Percentiles rank a stretch among this genome's conserved stretches.
Evolutionary conservation across 2,329 filamentous ascomycete species (phyloP).

Genomic region (Aspergillus sp.): DNA sequence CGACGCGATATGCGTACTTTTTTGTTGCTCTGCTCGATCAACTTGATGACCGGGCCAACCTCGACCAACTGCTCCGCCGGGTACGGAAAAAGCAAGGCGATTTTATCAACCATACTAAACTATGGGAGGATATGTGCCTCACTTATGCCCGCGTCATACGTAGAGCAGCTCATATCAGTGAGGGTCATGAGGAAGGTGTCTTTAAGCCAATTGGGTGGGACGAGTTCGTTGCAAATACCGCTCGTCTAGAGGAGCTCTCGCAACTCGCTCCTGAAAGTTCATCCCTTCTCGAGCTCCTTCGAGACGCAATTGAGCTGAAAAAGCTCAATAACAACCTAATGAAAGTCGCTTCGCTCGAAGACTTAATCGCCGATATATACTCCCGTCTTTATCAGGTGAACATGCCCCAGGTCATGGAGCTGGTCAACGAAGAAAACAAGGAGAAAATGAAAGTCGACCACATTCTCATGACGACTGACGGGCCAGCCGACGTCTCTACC

Average conservation of each 20-base stretch:
- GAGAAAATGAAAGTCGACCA: slow-evolving; percentile 50
- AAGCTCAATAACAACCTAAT: slow-evolving; percentile 83
- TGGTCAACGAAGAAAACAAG: slow-evolving; percentile 45
- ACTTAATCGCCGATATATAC: slow-evolving; percentile 90
- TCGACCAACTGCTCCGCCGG: slow-evolving; percentile 76
- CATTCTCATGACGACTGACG: slow-evolving; percentile 43
- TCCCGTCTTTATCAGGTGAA: slow-evolving; percentile 54
- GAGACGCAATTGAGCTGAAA: slow-evolving; percentile 68
- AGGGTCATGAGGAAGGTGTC: slow-evolving; percentile 63
- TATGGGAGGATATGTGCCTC: slow-evolving; percentile 63
- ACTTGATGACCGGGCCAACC: slow-evolving; percentile 69
- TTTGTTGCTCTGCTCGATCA: slow-evolving; percentile 74
- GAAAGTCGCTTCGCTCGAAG: slow-evolving; percentile 83
- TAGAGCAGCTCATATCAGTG: slow-evolving; percentile 54
- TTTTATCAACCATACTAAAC: slow-evolving; percentile 61
- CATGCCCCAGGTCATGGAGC: slow-evolving; percentile 39
- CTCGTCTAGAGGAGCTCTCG: slow-evolving; percentile 60
- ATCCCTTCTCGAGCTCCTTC: slow-evolving; percentile 60
- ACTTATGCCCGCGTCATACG: slow-evolving; percentile 63
- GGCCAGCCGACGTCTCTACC: slow-evolving; percentile 29
- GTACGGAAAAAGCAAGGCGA: slow-evolving; percentile 81
- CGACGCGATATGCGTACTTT: slow-evolving; percentile 79
- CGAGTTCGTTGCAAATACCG: slow-evolving; percentile 61
- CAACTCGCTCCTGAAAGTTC: slow-evolving; percentile 49
- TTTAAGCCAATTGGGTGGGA: slow-evolving; percentile 66